These are phyloP conservation scores for Leccinum huronense DNA, from an alignment of 1,284 basidiomycete genomes.

Conservation along the genomic window DNA sequence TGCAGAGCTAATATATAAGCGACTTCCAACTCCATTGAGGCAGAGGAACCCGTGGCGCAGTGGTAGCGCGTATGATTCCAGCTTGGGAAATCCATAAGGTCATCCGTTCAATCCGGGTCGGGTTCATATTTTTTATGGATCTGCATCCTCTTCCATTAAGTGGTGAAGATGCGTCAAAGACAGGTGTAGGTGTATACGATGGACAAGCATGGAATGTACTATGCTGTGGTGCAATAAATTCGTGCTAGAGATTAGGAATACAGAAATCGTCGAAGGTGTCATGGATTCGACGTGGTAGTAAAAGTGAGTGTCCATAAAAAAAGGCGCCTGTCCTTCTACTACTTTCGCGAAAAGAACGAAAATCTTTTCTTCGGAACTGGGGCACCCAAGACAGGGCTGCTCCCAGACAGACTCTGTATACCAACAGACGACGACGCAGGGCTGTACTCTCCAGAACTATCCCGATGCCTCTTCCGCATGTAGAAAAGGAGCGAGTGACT, in stretches of 20 bases:
- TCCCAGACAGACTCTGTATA: conserved; percentile 23
- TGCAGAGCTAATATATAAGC: neutral
- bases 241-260: conserved; percentile 19
- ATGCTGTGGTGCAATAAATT: conserved; percentile 17
- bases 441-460: conserved; percentile 23
- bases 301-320: conserved; percentile 16
- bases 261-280: conserved; percentile 17
- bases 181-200: conserved; percentile 13
- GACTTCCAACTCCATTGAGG: neutral
- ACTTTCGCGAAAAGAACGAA: conserved; percentile 34
- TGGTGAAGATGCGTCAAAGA: neutral
- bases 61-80: conserved; percentile 39
- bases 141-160: neutral
- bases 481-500: conserved; percentile 34
- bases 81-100: conserved; percentile 45
- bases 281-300: conserved; percentile 17
- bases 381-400: conserved; percentile 11
- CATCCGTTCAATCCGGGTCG: conserved; percentile 60
- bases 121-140: conserved; percentile 39
- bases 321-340: conserved; percentile 21
- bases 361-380: conserved; percentile 29
- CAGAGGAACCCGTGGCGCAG: conserved; percentile 32
- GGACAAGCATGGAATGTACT: conserved; percentile 8
- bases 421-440: conserved; percentile 28
- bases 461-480: conserved; percentile 30